A percentile compares a stretch with the other conserved stretches of the same genome.
Conservation (phyloP, 1,284 basidiomycete genomes). For the Apiotrichum siamense region DNA sequence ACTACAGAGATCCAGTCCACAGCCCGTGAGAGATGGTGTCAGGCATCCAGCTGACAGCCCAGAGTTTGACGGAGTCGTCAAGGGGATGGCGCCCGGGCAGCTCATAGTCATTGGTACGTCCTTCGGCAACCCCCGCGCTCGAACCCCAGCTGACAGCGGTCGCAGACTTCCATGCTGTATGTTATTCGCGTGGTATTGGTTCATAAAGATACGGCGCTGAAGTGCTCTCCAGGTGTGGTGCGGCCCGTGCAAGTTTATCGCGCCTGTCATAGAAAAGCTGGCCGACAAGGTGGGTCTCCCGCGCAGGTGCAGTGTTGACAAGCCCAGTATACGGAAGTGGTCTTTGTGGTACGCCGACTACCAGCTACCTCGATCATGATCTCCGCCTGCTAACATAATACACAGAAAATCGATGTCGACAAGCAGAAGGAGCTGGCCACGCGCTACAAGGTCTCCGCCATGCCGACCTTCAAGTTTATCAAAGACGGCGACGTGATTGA, state of each 20-base stretch:
- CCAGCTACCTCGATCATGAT: no score
- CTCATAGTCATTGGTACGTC: constrained; percentile 35
- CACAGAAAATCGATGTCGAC: constrained; percentile 52
- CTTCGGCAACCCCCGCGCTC: no score
- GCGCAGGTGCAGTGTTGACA: constrained; percentile 16
- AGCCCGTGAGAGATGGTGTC: background rate
- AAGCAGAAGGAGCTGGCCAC: constrained; percentile 42
- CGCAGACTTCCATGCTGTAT: constrained; percentile 47
- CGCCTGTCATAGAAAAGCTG: constrained; percentile 40
- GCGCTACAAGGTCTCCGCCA: constrained; percentile 46
- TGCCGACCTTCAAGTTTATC: constrained; percentile 52
- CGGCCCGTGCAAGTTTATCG: constrained; percentile 45
- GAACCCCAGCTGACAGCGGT: no score
- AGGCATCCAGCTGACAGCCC: background rate
- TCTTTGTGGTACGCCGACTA: no score
- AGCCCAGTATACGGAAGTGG: no score
- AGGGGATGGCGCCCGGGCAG: constrained; percentile 27
- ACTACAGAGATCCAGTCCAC: constrained; percentile 5
- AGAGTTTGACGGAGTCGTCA: constrained; percentile 41
- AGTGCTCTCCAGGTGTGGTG: no score
- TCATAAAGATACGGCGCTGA: no score
- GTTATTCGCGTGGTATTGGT: no score
- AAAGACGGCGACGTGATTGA: constrained; percentile 46
- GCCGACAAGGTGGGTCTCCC: constrained; percentile 31
- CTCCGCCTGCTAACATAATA: no score